Evolutionary conservation across 768 basidiomycete species (phyloP).

Genomic region (Botryobasidium botryosum): DNA sequence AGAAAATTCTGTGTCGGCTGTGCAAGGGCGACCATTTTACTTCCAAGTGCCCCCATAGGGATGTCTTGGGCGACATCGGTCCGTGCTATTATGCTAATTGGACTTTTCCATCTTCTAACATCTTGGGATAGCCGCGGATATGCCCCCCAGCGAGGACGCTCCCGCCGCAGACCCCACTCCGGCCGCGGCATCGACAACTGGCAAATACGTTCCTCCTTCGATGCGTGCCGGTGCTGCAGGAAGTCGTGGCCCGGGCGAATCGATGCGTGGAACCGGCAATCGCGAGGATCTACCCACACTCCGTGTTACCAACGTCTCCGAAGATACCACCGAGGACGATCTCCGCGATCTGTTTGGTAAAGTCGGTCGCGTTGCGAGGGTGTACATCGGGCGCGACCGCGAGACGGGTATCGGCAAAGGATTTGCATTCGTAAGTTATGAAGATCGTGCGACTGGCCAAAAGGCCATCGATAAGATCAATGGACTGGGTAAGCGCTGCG

Average conservation of each 20-base stretch:
- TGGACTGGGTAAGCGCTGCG: conserved; percentile 39
- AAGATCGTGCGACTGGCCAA: conserved; percentile 62
- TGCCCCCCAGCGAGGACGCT: conserved; percentile 25
- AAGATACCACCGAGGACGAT: conserved; percentile 90
- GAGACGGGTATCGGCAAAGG: conserved; percentile 93
- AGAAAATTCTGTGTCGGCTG: conserved; percentile 80
- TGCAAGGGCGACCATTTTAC: conserved; percentile 98
- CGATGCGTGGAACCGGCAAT: conserved; percentile 42
- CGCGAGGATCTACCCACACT: conserved; percentile 92
- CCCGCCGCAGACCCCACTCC: conserved; percentile 20
- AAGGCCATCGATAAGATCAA: conserved; percentile 83
- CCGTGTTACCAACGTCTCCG: conserved; percentile 91
- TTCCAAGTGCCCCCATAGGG: conserved; percentile 96
- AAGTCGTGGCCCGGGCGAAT: conserved; percentile 59
- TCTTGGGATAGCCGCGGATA: conserved; percentile 17
- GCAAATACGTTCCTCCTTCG: conserved; percentile 90
- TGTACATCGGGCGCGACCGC: conserved; percentile 87
- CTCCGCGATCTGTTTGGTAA: conserved; percentile 75
- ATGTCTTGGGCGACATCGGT: conserved; percentile 44
- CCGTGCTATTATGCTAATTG: not conserved
- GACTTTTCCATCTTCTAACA: too few relatives aligned
- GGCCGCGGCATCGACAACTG: too few relatives aligned
- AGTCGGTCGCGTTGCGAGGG: conserved; percentile 74
- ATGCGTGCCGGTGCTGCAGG: conserved; percentile 52
- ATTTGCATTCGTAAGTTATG: conserved; percentile 95